Evolutionary conservation across 202 grass and related monocot genomes (phyloP), one percentile per base, ranked within the genome.

Genomic region (Saccharum hybrid): DNA sequence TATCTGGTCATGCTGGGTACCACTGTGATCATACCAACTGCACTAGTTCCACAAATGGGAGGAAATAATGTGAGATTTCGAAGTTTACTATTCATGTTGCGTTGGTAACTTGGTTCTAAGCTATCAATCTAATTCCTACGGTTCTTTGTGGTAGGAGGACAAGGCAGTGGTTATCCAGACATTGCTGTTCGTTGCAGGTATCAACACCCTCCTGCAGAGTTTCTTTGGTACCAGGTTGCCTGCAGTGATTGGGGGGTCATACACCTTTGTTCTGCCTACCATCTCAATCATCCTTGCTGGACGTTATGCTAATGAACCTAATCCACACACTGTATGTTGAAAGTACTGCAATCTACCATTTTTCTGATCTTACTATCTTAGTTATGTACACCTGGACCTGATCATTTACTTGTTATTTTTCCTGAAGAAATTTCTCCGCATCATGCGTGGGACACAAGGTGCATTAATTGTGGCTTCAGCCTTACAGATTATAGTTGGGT

Each of bases 31-130:
- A 99, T 99, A 78, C 96, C 96, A 10, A 99, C 96, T 81, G 93
- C 96, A 84, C 91, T 99, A 15, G 96, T 99, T 87, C 96, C 96
- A 15, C 96, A 99, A 67, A 99, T 99, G 96, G 96, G 96, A 40
- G 96, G 96, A 82, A 94, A 92, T 81, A 99, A 99, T 92, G 96
- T 99, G 82, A 93, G 78, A 78, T 54, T 79, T 14, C 26, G 68
- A 77, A 23, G 62, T 62, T 63, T 30, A 11, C 11, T 28, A 70
- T 68, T 63, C 81, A 22, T 75, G 8, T 68, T 71, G 33, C 4
- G 22, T 82, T 66, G 48, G 7, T 33, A 64, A 67, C 28, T 82
- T 67, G 40, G 13, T n/a, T 69, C 66, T 41, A 56, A 66, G 48
- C 23, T 12, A 8, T 41, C 31, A 15, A 11, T 77, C 12, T 23